Evolutionary conservation across 768 basidiomycete genomes (phyloP).

Genomic region (Lentinula sp.): DNA sequence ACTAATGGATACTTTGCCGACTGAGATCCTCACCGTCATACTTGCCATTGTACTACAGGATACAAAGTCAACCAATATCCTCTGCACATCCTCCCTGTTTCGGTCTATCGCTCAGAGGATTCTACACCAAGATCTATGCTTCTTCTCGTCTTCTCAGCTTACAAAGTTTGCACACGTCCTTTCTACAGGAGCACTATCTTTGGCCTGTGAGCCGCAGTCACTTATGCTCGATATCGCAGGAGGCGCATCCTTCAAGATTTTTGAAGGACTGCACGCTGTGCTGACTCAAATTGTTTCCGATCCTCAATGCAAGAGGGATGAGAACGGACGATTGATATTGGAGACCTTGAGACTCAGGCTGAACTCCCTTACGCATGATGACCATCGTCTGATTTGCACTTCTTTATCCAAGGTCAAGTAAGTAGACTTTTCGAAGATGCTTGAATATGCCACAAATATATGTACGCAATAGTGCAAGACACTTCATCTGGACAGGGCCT

Average conservation of each 20-base stretch:
- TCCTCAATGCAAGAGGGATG: background rate
- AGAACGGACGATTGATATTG: constrained; percentile 12
- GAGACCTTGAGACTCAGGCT: constrained; percentile 27
- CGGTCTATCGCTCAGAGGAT: constrained; percentile 11
- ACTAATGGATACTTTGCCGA: background rate
- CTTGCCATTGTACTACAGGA: background rate
- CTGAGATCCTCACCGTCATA: constrained; percentile 1
- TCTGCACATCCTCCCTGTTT: constrained; percentile 17
- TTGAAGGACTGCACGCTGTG: constrained; percentile 18
- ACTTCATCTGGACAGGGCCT: constrained; percentile 53
- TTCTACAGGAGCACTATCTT: constrained; percentile 8
- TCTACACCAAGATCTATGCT: constrained; percentile 20
- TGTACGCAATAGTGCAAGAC: constrained; percentile 27
- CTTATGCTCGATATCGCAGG: constrained; percentile 23
- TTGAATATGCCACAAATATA: background rate
- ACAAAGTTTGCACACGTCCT: constrained; percentile 3
- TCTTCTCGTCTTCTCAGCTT: constrained; percentile 17
- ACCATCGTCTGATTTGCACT: constrained; percentile 20
- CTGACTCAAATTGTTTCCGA: constrained; percentile 18
- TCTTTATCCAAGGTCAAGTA: constrained; percentile 30
- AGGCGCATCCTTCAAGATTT: constrained; percentile 19
- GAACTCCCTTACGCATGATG: constrained; percentile 30
- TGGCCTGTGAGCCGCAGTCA: constrained; percentile 18
- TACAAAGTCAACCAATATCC: constrained; percentile 8
- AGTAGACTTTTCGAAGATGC: constrained; percentile 9